Base-by-base conservation (phyloP, 208 protist species). In the Lotmaria passim region DNA sequence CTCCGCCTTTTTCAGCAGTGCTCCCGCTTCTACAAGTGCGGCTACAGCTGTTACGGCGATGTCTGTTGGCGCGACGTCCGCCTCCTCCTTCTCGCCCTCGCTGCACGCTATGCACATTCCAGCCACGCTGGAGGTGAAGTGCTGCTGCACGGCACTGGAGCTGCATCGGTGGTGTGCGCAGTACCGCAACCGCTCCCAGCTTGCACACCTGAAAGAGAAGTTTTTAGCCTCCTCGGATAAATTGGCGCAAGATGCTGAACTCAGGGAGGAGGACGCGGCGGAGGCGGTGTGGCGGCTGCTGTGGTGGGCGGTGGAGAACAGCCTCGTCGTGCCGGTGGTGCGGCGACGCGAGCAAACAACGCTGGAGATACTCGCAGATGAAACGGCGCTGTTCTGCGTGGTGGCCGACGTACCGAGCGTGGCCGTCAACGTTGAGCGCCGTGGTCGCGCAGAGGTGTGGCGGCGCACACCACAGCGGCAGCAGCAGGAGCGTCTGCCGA, bases 371-470 rank as follows among this genome's bases (percentile, higher is more conserved):
- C 64, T 81, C 7, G 63, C 71, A 1, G 79, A 81, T 38, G 63
- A 69, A 31, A 84, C 79, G 11, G 59, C 79, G 7, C 69, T 84
- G 5, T 84, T 81, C 50, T 80, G 68, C 62, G 43, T 75, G 31
- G 50, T 62, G 12, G 34, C 52, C 14, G 44, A 71, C 23, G 23
- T 71, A 8, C 46, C 61, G 19, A 59, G 61, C 15, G 69, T 75
- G 15, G 69, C 69, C 14, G 43, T 75, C 48, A 75, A 75, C 69
- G 34, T 75, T 0, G 69, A 75, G 55, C 69, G 69, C 31, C 48
- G 53, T 23, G n/a, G 61, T 7, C 69, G 53, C 7, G 55, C 41
- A 0, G 69, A 69, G 31, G 69, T 69, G 33, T 75, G 60, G 69
- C 33, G 55, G 11, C n/a, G 12, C 36, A 2, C 55, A 33, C n/a